These are phyloP conservation scores for Citeromyces matritensis DNA, from an alignment of 805 yeast species.

Conservation along the genomic window DNA sequence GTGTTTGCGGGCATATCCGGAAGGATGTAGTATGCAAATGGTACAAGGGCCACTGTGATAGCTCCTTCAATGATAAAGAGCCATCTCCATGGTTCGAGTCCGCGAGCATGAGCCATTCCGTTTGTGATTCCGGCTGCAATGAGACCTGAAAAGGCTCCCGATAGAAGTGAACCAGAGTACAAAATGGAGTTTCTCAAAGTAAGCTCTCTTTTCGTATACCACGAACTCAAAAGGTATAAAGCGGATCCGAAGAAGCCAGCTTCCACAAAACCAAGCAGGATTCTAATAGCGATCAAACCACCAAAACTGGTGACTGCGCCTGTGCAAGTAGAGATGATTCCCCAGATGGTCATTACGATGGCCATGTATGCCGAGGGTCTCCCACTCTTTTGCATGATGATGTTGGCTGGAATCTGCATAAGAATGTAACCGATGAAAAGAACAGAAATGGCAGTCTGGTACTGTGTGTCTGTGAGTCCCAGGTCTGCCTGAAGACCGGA, in stretches of 20 bases:
- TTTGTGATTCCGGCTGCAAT: slow-evolving; percentile 1
- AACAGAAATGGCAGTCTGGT: slow-evolving; percentile 1
- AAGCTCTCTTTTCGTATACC: slow-evolving; percentile 2
- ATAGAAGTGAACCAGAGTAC: slow-evolving; percentile 1
- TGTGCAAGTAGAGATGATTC: slow-evolving; percentile 25
- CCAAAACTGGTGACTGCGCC: slow-evolving; percentile 27
- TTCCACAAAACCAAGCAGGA: slow-evolving; percentile 36
- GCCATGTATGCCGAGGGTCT: slow-evolving; percentile 1
- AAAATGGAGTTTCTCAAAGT: slow-evolving; percentile 1
- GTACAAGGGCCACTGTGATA: slow-evolving; percentile 19
- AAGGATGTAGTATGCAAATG: slow-evolving; percentile 11
- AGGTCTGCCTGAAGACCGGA: too few relatives aligned
- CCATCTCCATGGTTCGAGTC: slow-evolving; percentile 28
- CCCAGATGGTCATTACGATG: slow-evolving; percentile 24
- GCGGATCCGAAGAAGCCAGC: slow-evolving; percentile 8
- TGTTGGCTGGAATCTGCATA: slow-evolving; percentile 1
- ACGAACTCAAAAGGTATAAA: slow-evolving; percentile 1
- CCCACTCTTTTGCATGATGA: background rate
- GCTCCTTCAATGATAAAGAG: slow-evolving; percentile 33
- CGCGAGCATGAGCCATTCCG: background rate
- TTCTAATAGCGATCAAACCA: slow-evolving; percentile 30
- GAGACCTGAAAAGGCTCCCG: slow-evolving; percentile 1
- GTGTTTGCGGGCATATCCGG: slow-evolving; percentile 13
- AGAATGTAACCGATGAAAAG: background rate
- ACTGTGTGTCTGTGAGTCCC: too few relatives aligned